These are phyloP conservation scores for Candida morakotiae DNA, from an alignment of 805 yeast species.

Conservation along the genomic window DNA sequence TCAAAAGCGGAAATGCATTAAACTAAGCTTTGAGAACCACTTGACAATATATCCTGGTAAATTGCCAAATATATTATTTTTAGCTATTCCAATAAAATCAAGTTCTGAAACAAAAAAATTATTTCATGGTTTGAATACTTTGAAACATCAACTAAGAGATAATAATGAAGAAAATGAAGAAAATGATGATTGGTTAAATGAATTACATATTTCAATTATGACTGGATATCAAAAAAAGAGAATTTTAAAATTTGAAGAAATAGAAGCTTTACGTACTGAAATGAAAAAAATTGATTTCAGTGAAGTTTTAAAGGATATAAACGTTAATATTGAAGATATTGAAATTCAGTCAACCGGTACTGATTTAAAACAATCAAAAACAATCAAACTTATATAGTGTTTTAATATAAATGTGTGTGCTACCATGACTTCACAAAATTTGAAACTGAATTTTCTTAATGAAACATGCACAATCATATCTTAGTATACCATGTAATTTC, in stretches of 20 bases:
- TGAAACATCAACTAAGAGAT: not conserved
- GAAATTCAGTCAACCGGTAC: not conserved
- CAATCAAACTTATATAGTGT: not conserved
- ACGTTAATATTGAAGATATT: slow-evolving; percentile 4
- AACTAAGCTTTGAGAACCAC: not conserved
- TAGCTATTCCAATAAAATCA: not conserved
- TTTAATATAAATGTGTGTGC: too few species aligned
- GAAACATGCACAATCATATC: not conserved
- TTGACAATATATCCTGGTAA: slow-evolving; percentile 4
- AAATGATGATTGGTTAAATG: not conserved
- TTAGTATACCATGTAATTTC: slow-evolving; percentile 8
- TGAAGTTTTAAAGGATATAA: not conserved
- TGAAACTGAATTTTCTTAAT: too few species aligned
- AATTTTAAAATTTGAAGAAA: not conserved
- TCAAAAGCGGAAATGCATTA: not conserved
- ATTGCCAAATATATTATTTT: slow-evolving; percentile 1
- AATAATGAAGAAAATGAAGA: not conserved
- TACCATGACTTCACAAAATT: too few species aligned
- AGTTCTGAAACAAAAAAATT: not conserved
- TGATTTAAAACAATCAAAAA: not conserved
- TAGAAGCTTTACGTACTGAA: not conserved
- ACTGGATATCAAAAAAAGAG: slow-evolving; percentile 3
- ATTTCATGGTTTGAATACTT: not conserved
- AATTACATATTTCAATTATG: slow-evolving; percentile 2
- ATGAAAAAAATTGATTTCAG: not conserved